Evolutionary conservation across 805 yeast genomes (phyloP), one percentile per base, ranked within the genome.

Genomic region (Saccharomycopsis sp.): DNA sequence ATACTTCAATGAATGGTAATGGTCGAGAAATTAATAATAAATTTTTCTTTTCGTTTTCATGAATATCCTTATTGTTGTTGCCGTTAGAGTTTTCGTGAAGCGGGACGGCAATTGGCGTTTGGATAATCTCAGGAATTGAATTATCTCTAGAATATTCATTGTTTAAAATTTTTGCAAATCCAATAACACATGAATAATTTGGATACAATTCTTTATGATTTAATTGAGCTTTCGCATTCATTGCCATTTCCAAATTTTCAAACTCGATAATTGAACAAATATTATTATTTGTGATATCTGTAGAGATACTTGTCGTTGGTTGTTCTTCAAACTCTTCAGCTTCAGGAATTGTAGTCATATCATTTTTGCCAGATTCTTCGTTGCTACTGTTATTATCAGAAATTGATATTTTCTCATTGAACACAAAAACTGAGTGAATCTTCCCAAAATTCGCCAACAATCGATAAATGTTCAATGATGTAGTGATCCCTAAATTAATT

Each of bases 181-280:
- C 85, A 31, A 87, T 85, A 32, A 77, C 67, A 59, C 93, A 77
- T 14, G 82, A 77, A 21, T 75, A 70, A 3, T 95, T 95, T 2
- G 90, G 85, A 50, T 79, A 74, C 32, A 90, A 69, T 56, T 90
- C 96, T 52, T 81, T 79, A 51, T 88, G 94, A 56, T 84, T 86
- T 57, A 89, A 72, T 40, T 71, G 76, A 13, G 85, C 83, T 57
- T 81, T 79, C 41, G 96, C 87, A 39, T 71, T 74, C 70, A 85
- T 77, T 6, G 98, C 95, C 26, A 77, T 67, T 41, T 86, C 95
- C 4, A 83, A 63, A 22, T 74, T 66, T 3, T 74, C 72, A 60
- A 85, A 89, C 60, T 85, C 93, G 19, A 85, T 81, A 45, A 88
- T 68, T 1, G 81, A 85, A 24, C 63, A 60, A 38, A 63, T 46